Evolutionary conservation across 2,329 filamentous ascomycete genomes (phyloP), one percentile per base, ranked within the genome.

Genomic region (Penicillium sp.): DNA sequence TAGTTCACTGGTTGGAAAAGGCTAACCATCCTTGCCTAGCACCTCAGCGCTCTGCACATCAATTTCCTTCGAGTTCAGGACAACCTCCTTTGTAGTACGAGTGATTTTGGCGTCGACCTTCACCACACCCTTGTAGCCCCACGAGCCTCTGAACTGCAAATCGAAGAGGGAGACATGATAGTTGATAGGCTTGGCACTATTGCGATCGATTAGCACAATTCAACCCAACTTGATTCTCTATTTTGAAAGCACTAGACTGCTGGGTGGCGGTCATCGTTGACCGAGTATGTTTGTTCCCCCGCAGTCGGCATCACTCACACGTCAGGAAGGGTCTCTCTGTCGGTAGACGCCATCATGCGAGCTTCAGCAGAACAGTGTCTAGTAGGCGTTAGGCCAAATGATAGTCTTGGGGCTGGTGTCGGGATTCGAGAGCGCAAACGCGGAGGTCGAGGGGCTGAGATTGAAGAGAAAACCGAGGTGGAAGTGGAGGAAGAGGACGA

Each of bases 51-150:
- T 82, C 64, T 88, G 83, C 41, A 98, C 84, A 73, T 90, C 90
- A 69, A 99, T 84, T 74, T 96, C 88, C 71, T 95, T 86, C 45
- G 90, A 83, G 78, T 99, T 99, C 75, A 98, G 81, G 43, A 90
- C 86, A 63, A 99, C 87, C 67, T 92, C 85, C 70, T 86, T 90
- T 65, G 89, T 90, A 37, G 88, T 80, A 73, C 88, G 86, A 66
- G 84, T 83, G 75, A 98, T 83, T 60, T 89, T 86, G 60, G 89
- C 83, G 67, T 90, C 85, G 75, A 99, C 96, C 65, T 86, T 89
- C 64, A 97, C 91, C 20, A 84, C 87, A 66, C 95, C 95, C 79
- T 94, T 87, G 81, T 94, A 99, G 61, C 85, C 87, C 88, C 94
- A 96, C 60, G 80, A 79, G 57, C 84, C 85, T 64, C 85, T 84